These are phyloP conservation scores for Berkeleyomyces basicola DNA, from an alignment of 2,329 filamentous ascomycete genomes.

Conservation along the genomic window DNA sequence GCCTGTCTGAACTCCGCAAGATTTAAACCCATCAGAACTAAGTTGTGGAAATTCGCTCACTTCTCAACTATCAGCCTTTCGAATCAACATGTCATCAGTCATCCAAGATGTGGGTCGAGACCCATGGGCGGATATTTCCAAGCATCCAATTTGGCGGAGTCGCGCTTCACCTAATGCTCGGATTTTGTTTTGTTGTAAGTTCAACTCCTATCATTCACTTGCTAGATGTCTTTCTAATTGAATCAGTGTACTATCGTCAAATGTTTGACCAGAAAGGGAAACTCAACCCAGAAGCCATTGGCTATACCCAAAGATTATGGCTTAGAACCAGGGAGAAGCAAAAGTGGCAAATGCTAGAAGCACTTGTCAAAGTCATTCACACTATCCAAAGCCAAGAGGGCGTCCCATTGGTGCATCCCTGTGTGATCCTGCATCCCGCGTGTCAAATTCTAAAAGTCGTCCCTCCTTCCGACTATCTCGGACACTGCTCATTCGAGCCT, in stretches of 20 bases:
- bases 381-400: not conserved
- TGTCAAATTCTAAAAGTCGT: not conserved
- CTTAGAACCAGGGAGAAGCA: not conserved
- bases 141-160: not conserved
- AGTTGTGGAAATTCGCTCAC: too few species aligned
- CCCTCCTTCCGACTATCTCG: not conserved
- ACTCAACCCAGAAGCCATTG: not conserved
- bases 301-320: not conserved
- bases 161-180: not conserved
- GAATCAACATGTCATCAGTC: not conserved
- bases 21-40: too few species aligned
- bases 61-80: too few species aligned
- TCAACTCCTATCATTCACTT: not conserved
- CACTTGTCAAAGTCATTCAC: not conserved
- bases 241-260: conserved; percentile 2
- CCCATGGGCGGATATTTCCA: not conserved
- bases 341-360: conserved; percentile 3
- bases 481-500: not conserved
- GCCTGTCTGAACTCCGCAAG: too few species aligned
- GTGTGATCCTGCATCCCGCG: not conserved
- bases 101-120: not conserved
- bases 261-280: not conserved
- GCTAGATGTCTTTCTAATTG: not conserved
- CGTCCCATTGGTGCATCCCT: conserved; percentile 1
- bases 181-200: not conserved